Evolutionary conservation across 2,329 filamentous ascomycete genomes (phyloP).

Genomic region (Fusarium avenaceum): DNA sequence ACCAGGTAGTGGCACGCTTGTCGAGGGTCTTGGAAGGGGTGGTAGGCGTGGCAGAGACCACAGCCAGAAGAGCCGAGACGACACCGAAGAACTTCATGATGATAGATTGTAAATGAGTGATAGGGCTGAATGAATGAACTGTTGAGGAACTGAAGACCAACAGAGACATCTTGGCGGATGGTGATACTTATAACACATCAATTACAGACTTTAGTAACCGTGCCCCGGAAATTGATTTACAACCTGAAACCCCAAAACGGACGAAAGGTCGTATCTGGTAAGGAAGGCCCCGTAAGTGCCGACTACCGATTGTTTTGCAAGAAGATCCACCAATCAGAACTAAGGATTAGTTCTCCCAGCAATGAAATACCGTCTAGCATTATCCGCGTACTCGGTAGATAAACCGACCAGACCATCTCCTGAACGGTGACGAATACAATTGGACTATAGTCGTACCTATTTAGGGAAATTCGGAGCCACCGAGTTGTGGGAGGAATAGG

Average conservation of each 20-base stretch:
- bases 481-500: background rate
- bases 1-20: constrained; percentile 54
- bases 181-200: constrained; percentile 13
- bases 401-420: constrained; percentile 5
- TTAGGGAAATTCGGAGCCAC: constrained; percentile 1
- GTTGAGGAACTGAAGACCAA: background rate
- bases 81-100: constrained; percentile 46
- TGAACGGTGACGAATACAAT: background rate
- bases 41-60: constrained; percentile 49
- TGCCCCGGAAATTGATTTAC: constrained; percentile 14
- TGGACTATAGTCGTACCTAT: background rate
- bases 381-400: constrained; percentile 16
- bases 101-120: background rate
- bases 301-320: constrained; percentile 18
- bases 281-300: constrained; percentile 29
- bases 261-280: constrained; percentile 26
- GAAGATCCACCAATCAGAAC: constrained; percentile 29
- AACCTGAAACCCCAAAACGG: constrained; percentile 32
- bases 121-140: background rate
- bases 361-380: constrained; percentile 7
- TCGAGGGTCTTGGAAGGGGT: constrained; percentile 47
- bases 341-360: constrained; percentile 32
- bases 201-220: background rate
- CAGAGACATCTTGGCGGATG: constrained; percentile 8
- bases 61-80: constrained; percentile 49